Evolutionary conservation across 768 basidiomycete genomes (phyloP).

Genomic region (Hortiboletus campestris): DNA sequence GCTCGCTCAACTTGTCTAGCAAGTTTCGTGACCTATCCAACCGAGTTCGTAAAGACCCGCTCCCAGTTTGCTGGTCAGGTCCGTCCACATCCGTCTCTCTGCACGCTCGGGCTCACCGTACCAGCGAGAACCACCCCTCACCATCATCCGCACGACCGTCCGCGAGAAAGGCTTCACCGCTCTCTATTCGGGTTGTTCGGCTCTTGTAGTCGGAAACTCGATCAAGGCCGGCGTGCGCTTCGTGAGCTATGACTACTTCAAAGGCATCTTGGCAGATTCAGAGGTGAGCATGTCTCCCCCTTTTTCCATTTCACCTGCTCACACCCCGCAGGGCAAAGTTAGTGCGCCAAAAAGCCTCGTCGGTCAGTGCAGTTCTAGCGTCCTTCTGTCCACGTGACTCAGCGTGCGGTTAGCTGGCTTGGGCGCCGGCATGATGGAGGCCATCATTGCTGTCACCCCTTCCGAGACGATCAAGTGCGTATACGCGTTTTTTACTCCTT

Average conservation of each 20-base stretch:
- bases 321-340: constrained; percentile 73
- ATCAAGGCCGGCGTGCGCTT: constrained; percentile 96
- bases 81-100: constrained; percentile 3
- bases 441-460: constrained; percentile 92
- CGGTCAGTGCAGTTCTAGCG: constrained; percentile 43
- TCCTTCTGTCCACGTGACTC: constrained; percentile 4
- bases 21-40: constrained; percentile 84
- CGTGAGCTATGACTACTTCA: constrained; percentile 92
- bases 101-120: background rate
- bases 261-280: constrained; percentile 74
- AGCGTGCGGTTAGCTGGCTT: constrained; percentile 53
- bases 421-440: constrained; percentile 90
- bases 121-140: constrained; percentile 66
- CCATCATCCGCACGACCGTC: constrained; percentile 74
- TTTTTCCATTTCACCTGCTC: background rate
- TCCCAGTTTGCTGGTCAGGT: constrained; percentile 88
- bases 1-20: constrained; percentile 36
- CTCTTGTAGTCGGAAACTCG: constrained; percentile 88
- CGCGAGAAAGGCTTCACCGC: constrained; percentile 73
- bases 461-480: constrained; percentile 97
- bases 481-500: background rate
- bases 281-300: constrained; percentile 50
- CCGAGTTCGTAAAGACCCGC: constrained; percentile 92
- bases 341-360: constrained; percentile 81
- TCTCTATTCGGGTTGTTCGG: constrained; percentile 90